phyloP scores from a whole-genome alignment of 495 filamentous ascomycete genomes.

The Umbilicaria muhlenbergii region DNA sequence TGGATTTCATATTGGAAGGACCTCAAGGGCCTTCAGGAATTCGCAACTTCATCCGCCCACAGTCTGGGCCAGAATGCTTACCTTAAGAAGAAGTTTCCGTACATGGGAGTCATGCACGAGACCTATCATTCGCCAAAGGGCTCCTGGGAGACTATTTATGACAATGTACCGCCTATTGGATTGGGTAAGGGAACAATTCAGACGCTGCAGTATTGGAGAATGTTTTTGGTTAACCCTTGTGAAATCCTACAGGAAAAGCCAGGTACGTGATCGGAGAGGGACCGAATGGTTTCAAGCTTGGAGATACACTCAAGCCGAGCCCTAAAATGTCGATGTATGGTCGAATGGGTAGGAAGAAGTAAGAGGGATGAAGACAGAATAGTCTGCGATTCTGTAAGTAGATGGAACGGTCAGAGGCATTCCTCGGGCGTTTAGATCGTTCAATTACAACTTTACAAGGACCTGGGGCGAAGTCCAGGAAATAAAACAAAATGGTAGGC shows the following conservation, averaged over 20 bases:
- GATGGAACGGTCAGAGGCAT: too few relatives aligned
- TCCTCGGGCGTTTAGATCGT: too few relatives aligned
- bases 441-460: too few relatives aligned
- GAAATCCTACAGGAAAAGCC: neutral
- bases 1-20: slow-evolving; percentile 13
- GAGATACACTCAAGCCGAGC: slow-evolving; percentile 1
- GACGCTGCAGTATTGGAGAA: neutral
- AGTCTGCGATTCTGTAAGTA: too few relatives aligned
- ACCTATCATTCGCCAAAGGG: slow-evolving; percentile 10
- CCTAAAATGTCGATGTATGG: slow-evolving; percentile 1
- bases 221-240: neutral
- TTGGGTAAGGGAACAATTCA: slow-evolving; percentile 5
- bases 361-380: neutral
- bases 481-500: too few relatives aligned
- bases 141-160: slow-evolving; percentile 12
- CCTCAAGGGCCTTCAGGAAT: slow-evolving; percentile 11
- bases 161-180: slow-evolving; percentile 7
- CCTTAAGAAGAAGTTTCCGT: slow-evolving; percentile 7
- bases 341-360: slow-evolving; percentile 4
- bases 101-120: slow-evolving; percentile 14
- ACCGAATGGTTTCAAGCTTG: neutral
- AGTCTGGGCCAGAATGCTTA: slow-evolving; percentile 1
- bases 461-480: too few relatives aligned
- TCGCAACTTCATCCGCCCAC: slow-evolving; percentile 4
- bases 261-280: neutral